Evolutionary conservation across 2,329 filamentous ascomycete species (phyloP).

Genomic region (Beauveria sp.): DNA sequence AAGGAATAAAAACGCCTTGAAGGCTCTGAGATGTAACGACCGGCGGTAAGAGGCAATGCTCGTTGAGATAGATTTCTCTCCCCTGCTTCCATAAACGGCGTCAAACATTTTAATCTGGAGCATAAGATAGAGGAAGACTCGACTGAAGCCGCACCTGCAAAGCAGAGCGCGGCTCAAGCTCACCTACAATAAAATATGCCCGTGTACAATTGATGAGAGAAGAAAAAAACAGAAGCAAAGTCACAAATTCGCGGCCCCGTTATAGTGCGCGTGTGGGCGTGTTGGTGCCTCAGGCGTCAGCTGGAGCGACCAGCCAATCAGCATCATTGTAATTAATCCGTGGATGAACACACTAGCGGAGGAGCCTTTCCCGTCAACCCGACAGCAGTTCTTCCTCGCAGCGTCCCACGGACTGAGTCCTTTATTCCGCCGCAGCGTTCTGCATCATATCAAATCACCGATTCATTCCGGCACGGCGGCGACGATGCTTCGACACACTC

Average conservation of each 20-base stretch:
- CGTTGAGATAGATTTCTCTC: slow-evolving; percentile 51
- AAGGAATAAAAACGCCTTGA: neutral
- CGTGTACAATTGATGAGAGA: slow-evolving; percentile 53
- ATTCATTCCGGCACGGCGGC: slow-evolving; percentile 47
- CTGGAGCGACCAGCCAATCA: slow-evolving; percentile 30
- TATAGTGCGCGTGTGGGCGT: slow-evolving; percentile 14
- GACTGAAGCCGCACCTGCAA: slow-evolving; percentile 40
- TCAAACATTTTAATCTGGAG: slow-evolving; percentile 48
- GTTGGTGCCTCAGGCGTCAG: slow-evolving; percentile 30
- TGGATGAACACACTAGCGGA: slow-evolving; percentile 26
- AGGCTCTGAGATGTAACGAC: slow-evolving; percentile 50
- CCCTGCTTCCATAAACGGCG: slow-evolving; percentile 67
- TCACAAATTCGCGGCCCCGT: slow-evolving; percentile 6
- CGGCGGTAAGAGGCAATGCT: slow-evolving; percentile 65
- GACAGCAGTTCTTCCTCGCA: slow-evolving; percentile 28
- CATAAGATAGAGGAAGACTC: slow-evolving; percentile 69
- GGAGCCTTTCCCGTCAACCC: slow-evolving; percentile 28
- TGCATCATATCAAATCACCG: slow-evolving; percentile 30
- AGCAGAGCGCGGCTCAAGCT: slow-evolving; percentile 44
- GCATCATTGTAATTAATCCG: slow-evolving; percentile 35
- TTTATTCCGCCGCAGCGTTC: slow-evolving; percentile 27
- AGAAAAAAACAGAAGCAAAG: slow-evolving; percentile 29
- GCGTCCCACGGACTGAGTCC: slow-evolving; percentile 34
- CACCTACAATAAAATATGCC: slow-evolving; percentile 66
- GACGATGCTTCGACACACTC: slow-evolving; percentile 61